phyloP scores from a whole-genome alignment of 257 asterid genomes.

The Jaltomata sinuosa region DNA sequence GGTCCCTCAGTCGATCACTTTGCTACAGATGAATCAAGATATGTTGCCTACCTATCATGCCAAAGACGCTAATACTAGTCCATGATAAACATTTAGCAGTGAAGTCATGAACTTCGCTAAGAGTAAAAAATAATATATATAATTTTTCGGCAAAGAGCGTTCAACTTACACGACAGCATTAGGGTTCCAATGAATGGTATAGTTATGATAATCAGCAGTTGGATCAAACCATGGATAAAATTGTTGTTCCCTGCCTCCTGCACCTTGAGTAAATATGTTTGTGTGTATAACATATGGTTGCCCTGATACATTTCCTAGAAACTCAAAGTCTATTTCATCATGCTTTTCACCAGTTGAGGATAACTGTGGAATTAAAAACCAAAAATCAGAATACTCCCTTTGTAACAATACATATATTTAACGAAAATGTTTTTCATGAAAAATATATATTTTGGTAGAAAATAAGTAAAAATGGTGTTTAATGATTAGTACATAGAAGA shows the following conservation, averaged over 20 bases:
- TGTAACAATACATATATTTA: background rate
- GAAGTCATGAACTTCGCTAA: background rate
- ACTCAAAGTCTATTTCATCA: slow-evolving; percentile 82
- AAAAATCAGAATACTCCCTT: background rate
- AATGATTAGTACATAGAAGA: background rate
- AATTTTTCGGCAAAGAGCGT: background rate
- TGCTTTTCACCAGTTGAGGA: slow-evolving; percentile 55
- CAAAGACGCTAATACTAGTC: background rate
- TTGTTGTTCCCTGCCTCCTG: slow-evolving; percentile 62
- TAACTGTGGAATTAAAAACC: slow-evolving; percentile 25
- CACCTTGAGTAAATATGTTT: slow-evolving; percentile 50
- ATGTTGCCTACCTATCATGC: background rate
- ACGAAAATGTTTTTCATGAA: background rate
- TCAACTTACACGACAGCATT: slow-evolving; percentile 42
- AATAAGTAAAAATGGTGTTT: background rate
- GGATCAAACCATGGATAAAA: slow-evolving; percentile 82
- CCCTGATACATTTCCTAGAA: slow-evolving; percentile 66
- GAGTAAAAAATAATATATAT: background rate
- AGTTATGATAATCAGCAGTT: slow-evolving; percentile 57
- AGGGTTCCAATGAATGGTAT: slow-evolving; percentile 68
- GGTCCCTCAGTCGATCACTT: accelerated
- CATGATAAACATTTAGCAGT: background rate
- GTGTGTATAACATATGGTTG: slow-evolving; percentile 65
- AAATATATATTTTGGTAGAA: background rate
- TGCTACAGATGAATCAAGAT: background rate